Evolutionary conservation across 2,329 filamentous ascomycete species (phyloP).

Genomic region (Colletotrichum tofieldiae): DNA sequence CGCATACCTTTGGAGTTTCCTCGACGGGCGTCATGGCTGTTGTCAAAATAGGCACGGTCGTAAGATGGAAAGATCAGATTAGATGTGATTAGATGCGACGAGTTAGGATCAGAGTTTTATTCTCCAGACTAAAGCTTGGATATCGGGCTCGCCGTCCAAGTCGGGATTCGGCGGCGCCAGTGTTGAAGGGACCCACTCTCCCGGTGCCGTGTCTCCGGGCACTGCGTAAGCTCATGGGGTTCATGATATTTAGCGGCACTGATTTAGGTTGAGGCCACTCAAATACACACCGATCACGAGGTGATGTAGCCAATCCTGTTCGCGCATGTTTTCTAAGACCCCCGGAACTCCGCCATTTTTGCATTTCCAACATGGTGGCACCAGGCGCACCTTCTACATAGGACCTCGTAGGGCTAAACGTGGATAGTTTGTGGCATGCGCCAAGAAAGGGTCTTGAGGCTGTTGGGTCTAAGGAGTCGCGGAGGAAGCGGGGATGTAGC

Average conservation of each 20-base stretch:
- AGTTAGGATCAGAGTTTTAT: slow-evolving; percentile 17
- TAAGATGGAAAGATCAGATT: slow-evolving; percentile 19
- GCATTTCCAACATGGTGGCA: not conserved
- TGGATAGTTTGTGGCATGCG: not conserved
- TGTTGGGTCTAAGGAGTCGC: slow-evolving; percentile 10
- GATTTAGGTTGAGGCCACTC: slow-evolving; percentile 4
- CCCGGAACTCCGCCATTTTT: slow-evolving; percentile 11
- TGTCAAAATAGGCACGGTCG: too few relatives aligned
- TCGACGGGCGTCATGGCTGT: slow-evolving; percentile 15
- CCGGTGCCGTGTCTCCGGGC: slow-evolving; percentile 29
- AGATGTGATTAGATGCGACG: slow-evolving; percentile 36
- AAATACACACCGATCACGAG: not conserved
- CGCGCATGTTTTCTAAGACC: not conserved
- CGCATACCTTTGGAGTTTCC: not conserved
- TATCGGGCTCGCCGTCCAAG: slow-evolving; percentile 5
- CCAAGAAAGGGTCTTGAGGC: slow-evolving; percentile 8
- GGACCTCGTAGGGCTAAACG: slow-evolving; percentile 23
- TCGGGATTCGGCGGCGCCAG: slow-evolving; percentile 16
- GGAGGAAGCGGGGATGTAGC: slow-evolving; percentile 11
- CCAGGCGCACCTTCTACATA: not conserved
- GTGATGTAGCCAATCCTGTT: slow-evolving; percentile 5
- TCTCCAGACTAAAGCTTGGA: not conserved
- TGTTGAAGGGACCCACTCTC: slow-evolving; percentile 6
- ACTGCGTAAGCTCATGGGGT: slow-evolving; percentile 20
- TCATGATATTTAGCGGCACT: not conserved